These are phyloP conservation scores for Phalaenopsis equestris DNA, from an alignment of 106 monocot species.

Conservation along the genomic window DNA sequence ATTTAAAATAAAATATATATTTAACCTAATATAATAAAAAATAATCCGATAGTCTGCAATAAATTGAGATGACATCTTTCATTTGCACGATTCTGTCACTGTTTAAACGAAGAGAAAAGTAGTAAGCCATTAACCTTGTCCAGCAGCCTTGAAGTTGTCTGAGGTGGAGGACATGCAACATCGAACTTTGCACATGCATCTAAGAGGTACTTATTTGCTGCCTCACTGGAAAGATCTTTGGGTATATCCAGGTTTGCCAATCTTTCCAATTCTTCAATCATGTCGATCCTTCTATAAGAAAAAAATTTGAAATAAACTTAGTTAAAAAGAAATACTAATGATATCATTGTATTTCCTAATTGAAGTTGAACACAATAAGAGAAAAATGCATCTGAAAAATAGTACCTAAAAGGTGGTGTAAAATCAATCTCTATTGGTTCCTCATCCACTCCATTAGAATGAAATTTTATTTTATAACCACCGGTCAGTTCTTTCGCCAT, in stretches of 20 bases:
- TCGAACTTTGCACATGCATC: conserved; percentile 82
- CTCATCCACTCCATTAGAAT: conserved; percentile 73
- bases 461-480: conserved; percentile 86
- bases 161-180: conserved; percentile 87
- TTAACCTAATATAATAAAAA: neutral
- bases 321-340: neutral
- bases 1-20: neutral
- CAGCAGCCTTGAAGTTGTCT: conserved; percentile 68
- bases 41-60: neutral
- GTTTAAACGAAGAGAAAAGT: neutral
- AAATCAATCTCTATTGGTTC: conserved; percentile 96
- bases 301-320: neutral
- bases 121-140: conserved; percentile 49
- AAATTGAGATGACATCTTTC: neutral
- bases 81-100: neutral
- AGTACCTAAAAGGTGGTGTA: conserved; percentile 87
- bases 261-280: conserved; percentile 79
- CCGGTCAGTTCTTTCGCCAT: conserved; percentile 91
- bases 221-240: conserved; percentile 80
- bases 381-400: neutral
- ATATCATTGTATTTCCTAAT: neutral
- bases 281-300: conserved; percentile 60
- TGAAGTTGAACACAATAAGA: neutral
- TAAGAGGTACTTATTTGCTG: conserved; percentile 70
- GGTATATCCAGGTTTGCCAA: conserved; percentile 73